Evolutionary conservation across 768 basidiomycete genomes (phyloP).

Genomic region (Arthromyces matolae): DNA sequence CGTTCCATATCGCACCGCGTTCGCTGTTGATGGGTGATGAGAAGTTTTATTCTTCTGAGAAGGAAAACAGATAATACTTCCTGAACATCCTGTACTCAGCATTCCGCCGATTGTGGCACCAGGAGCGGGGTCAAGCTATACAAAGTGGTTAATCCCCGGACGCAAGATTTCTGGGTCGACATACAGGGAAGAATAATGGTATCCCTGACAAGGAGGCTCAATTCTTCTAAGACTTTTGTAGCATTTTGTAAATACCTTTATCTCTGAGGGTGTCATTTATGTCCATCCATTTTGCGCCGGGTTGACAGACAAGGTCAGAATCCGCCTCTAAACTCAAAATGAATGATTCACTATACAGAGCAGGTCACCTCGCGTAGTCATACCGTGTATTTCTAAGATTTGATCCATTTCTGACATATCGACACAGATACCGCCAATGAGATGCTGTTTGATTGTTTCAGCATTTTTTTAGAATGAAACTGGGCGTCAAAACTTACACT

Average conservation of each 20-base stretch:
- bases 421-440: constrained; percentile 68
- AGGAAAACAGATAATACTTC: constrained; percentile 44
- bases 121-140: constrained; percentile 71
- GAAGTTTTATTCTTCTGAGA: neutral
- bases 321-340: constrained; percentile 48
- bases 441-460: constrained; percentile 24
- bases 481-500: constrained; percentile 41
- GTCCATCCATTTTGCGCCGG: constrained; percentile 68
- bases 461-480: neutral
- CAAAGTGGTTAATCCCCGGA: neutral
- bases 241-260: constrained; percentile 37
- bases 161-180: constrained; percentile 14
- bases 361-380: constrained; percentile 16
- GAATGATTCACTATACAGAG: no score
- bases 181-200: constrained; percentile 79
- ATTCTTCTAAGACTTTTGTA: neutral
- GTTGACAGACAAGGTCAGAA: constrained; percentile 70
- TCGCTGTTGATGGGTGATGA: constrained; percentile 38
- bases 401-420: constrained; percentile 78
- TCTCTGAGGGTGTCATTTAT: constrained; percentile 65
- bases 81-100: constrained; percentile 83
- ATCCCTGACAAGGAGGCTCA: constrained; percentile 41
- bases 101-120: constrained; percentile 84
- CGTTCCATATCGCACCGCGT: constrained; percentile 84
- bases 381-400: constrained; percentile 72